These are phyloP conservation scores for Microsporum ferrugineum DNA, from an alignment of 2,329 filamentous ascomycete species.

Conservation along the genomic window DNA sequence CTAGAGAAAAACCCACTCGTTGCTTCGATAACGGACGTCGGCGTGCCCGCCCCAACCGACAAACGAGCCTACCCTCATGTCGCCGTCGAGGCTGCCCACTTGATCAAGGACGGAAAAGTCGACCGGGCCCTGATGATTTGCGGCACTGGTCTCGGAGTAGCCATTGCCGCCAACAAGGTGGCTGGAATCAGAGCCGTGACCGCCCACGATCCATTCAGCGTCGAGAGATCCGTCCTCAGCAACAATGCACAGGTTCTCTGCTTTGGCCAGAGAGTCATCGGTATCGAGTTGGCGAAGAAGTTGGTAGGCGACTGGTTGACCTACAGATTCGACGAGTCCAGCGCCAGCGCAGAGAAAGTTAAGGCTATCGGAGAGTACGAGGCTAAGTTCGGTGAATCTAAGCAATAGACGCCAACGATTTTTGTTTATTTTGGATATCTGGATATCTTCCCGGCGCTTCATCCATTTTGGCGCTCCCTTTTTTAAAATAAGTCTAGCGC, in stretches of 20 bases:
- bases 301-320: slow-evolving; percentile 71
- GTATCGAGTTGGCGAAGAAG: slow-evolving; percentile 65
- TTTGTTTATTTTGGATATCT: neutral
- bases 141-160: slow-evolving; percentile 76
- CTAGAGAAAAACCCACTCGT: slow-evolving; percentile 58
- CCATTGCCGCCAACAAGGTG: slow-evolving; percentile 82
- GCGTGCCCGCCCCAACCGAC: slow-evolving; percentile 53
- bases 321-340: slow-evolving; percentile 64
- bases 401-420: neutral
- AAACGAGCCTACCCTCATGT: slow-evolving; percentile 74
- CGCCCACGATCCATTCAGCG: slow-evolving; percentile 74
- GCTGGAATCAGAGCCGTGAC: slow-evolving; percentile 77
- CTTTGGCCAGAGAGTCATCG: slow-evolving; percentile 73
- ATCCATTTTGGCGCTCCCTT: neutral
- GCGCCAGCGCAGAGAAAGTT: slow-evolving; percentile 52
- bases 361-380: slow-evolving; percentile 38
- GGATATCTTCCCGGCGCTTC: neutral
- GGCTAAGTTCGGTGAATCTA: slow-evolving; percentile 23
- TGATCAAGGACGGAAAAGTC: slow-evolving; percentile 41
- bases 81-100: slow-evolving; percentile 58
- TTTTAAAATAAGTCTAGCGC: neutral
- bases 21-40: slow-evolving; percentile 59
- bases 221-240: slow-evolving; percentile 68
- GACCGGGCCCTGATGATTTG: slow-evolving; percentile 75
- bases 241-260: slow-evolving; percentile 83